Conservation (phyloP, 192 early-diverging fungal genomes). For the Backusella circina region DNA sequence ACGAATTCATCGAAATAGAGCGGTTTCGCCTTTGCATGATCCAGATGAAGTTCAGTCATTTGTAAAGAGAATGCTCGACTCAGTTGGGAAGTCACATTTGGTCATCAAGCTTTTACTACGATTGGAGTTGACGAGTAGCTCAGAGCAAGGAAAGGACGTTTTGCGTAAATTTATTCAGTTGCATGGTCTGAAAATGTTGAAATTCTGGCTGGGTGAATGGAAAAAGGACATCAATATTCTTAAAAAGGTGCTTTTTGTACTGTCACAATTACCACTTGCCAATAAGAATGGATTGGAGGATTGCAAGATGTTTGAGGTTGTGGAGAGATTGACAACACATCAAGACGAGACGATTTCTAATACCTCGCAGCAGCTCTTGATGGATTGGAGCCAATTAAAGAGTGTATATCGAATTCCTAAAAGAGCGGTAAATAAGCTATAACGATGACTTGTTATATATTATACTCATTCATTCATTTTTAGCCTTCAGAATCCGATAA, state of each 20-base stretch:
- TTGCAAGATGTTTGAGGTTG: constrained; percentile 64
- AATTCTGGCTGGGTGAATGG: constrained; percentile 69
- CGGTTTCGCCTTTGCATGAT: constrained; percentile 51
- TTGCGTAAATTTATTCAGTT: constrained; percentile 59
- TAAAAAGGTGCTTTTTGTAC: constrained; percentile 48
- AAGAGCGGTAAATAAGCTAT: constrained; percentile 33
- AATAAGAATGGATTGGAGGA: constrained; percentile 81
- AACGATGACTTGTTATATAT: not conserved
- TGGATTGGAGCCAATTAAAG: constrained; percentile 49
- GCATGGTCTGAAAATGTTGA: constrained; percentile 73
- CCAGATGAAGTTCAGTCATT: constrained; percentile 72
- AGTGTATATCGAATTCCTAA: constrained; percentile 60
- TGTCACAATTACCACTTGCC: constrained; percentile 75
- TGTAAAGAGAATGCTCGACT: constrained; percentile 71
- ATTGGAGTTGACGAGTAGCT: constrained; percentile 51
- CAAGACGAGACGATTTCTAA: constrained; percentile 42
- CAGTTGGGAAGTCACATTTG: constrained; percentile 47
- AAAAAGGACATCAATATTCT: constrained; percentile 58
- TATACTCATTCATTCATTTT: not conserved
- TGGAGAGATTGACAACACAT: constrained; percentile 48
- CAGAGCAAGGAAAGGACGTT: constrained; percentile 29
- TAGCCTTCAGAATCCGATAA: not conserved
- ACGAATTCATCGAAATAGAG: constrained; percentile 29
- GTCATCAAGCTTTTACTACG: constrained; percentile 58
- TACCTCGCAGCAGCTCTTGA: constrained; percentile 45